Base-by-base conservation (phyloP, 495 filamentous ascomycete species). In the Cercophora newfieldiana region DNA sequence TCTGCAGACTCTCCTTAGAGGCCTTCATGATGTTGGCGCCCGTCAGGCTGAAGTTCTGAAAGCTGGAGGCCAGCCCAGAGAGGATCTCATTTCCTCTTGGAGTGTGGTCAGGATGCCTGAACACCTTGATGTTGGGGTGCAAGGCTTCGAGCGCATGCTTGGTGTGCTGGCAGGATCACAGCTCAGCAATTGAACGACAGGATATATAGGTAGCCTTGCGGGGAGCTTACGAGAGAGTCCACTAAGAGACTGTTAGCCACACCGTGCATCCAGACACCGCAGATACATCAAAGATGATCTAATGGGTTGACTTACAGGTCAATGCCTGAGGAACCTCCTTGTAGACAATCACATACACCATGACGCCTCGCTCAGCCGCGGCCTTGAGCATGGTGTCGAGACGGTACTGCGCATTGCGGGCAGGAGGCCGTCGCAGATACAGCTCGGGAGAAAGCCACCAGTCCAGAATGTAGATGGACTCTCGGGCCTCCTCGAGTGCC, bases 391-490 rank as follows among this genome's bases (percentile, higher is more conserved):
- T 91, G 10, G 88, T 86, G 76, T 98, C 94, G 50, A 98, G 79
- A 0, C 94, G 91, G 73, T 97, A 98, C 63, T 89, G 82, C 72
- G 94, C 87, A 77, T 95, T 90, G 69, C 86, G 84, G 12, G 89
- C 85, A 6, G 94, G 93, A 8, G 94, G 94, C 24, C 94, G 84
- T 66, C 94, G 88, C 58, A 98, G 83, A 72, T 97, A 97, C 2
- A 97, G 82, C 78, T 98, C 94, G 3, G 91, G 91, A 26, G 88
- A 93, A 61, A 97, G 77, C 93, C 93, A 97, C 93, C 92, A 97
- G 75, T 98, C 94, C 57, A 97, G 78, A 66, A 98, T 97, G 88
- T 91, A 97, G 66, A 98, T 92, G 19, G 85, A 91, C 67, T 97
- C 88, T 54, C 80, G 85, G 0, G 94, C 94, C 71, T 86, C 87